These are phyloP conservation scores for Aspergillus asperescens DNA, from an alignment of 495 filamentous ascomycete species.

Conservation along the genomic window DNA sequence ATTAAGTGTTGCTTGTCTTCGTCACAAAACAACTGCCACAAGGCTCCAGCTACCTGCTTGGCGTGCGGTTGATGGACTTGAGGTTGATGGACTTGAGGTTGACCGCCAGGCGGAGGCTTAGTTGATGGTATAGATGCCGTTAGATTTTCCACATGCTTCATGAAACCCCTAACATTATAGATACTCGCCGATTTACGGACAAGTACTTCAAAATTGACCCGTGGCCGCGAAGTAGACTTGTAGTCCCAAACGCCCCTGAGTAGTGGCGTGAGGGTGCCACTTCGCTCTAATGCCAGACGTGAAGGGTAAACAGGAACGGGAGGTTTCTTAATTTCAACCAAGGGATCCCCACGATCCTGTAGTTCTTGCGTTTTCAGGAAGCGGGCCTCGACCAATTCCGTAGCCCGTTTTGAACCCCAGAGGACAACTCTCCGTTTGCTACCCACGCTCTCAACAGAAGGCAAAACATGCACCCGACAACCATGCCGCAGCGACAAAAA, in stretches of 20 bases:
- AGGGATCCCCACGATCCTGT: slow-evolving; percentile 28
- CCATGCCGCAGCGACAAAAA: slow-evolving; percentile 33
- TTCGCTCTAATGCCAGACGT: slow-evolving; percentile 15
- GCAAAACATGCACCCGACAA: slow-evolving; percentile 36
- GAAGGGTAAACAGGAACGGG: slow-evolving; percentile 29
- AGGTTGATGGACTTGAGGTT: too few species aligned
- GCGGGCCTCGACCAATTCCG: slow-evolving; percentile 27
- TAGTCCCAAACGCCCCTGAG: slow-evolving; percentile 34
- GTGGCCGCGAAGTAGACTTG: background rate
- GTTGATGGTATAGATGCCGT: slow-evolving; percentile 8
- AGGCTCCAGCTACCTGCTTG: slow-evolving; percentile 11
- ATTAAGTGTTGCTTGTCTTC: slow-evolving; percentile 22
- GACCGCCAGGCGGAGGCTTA: background rate
- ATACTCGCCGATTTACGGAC: slow-evolving; percentile 3
- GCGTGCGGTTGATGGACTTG: too few species aligned
- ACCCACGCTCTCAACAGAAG: slow-evolving; percentile 29
- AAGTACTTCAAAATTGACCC: slow-evolving; percentile 15
- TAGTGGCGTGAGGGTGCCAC: slow-evolving; percentile 21
- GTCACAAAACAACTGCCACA: slow-evolving; percentile 25
- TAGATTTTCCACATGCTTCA: slow-evolving; percentile 34
- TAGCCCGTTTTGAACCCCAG: slow-evolving; percentile 29
- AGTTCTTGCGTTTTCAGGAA: slow-evolving; percentile 21
- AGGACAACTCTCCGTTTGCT: slow-evolving; percentile 32
- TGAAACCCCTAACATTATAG: slow-evolving; percentile 28
- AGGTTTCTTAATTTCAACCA: slow-evolving; percentile 29